A percentile compares a stretch with the other conserved stretches of the same genome.
Evolutionary conservation across 1,284 basidiomycete species (phyloP).

Genomic region (Neolentinus lepideus): DNA sequence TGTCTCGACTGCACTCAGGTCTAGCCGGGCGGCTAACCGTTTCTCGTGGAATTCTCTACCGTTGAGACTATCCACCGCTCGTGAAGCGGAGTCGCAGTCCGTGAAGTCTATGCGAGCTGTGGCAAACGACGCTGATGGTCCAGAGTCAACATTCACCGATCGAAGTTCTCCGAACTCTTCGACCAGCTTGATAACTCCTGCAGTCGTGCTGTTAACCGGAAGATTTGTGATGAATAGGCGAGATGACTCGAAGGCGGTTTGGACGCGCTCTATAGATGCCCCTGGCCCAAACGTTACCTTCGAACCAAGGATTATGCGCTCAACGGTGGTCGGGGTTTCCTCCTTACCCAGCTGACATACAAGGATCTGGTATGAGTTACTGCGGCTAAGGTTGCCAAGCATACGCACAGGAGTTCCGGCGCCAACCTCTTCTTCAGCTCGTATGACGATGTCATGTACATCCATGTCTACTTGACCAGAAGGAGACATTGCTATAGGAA

Average conservation of each 20-base stretch:
- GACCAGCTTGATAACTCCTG: constrained; percentile 14
- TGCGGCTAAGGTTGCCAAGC: background rate
- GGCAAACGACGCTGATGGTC: background rate
- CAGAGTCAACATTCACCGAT: constrained; percentile 35
- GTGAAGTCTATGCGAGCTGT: constrained; percentile 14
- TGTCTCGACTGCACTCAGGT: constrained; percentile 14
- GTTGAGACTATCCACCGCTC: constrained; percentile 10
- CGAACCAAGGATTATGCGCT: background rate
- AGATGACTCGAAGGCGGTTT: constrained; percentile 36
- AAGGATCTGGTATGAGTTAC: background rate
- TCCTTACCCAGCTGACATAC: constrained; percentile 6
- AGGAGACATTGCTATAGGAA: background rate
- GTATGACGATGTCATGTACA: background rate
- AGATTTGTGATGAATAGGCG: constrained; percentile 30
- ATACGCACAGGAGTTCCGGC: background rate
- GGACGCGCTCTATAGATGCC: constrained; percentile 27
- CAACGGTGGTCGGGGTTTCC: constrained; percentile 4
- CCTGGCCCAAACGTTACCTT: constrained; percentile 31
- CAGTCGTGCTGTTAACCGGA: constrained; percentile 9
- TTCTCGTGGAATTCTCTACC: constrained; percentile 1
- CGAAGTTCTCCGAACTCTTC: constrained; percentile 38
- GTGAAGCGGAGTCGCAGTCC: constrained; percentile 8
- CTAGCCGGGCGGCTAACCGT: constrained; percentile 10
- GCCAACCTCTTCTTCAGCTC: background rate
- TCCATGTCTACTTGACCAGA: background rate